A percentile compares a stretch with the other conserved stretches of the same genome.
phyloP scores from a whole-genome alignment of 345 rosid genomes.

The Garcia nutans region DNA sequence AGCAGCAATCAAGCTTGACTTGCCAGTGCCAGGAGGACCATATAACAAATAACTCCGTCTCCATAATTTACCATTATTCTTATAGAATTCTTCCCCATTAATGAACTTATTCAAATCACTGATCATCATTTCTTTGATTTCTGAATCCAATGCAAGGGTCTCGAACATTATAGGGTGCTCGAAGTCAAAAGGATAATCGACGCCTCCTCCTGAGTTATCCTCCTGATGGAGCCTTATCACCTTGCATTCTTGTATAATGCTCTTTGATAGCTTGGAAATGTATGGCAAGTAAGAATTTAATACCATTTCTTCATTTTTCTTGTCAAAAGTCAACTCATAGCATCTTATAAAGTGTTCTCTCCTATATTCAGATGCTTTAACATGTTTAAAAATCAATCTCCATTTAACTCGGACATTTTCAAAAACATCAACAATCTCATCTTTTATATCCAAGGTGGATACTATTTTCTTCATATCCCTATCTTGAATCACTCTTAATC shows the following conservation, averaged over 20 bases:
- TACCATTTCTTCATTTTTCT: neutral
- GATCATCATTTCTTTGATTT: neutral
- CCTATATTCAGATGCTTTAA: neutral
- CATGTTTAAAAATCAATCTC: neutral
- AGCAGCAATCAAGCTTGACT: conserved; percentile 21
- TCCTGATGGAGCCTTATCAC: neutral
- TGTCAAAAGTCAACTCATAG: neutral
- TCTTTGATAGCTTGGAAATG: neutral
- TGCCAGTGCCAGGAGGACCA: conserved; percentile 16
- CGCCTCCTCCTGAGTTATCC: neutral
- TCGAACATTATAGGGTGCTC: neutral
- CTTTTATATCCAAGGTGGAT: neutral
- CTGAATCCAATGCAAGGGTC: conserved; percentile 6
- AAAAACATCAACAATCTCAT: neutral
- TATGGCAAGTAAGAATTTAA: neutral
- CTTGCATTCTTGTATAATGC: neutral
- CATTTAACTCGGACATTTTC: neutral
- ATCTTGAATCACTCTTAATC: neutral
- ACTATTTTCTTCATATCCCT: neutral
- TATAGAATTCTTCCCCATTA: neutral
- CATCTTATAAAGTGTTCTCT: neutral
- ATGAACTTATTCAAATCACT: conserved; percentile 4
- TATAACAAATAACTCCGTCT: conserved; percentile 13
- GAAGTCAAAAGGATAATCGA: neutral
- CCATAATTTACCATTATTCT: conserved; percentile 6